Evolutionary conservation across 1,284 basidiomycete species (phyloP).

Genomic region (Volvariella surrecta): DNA sequence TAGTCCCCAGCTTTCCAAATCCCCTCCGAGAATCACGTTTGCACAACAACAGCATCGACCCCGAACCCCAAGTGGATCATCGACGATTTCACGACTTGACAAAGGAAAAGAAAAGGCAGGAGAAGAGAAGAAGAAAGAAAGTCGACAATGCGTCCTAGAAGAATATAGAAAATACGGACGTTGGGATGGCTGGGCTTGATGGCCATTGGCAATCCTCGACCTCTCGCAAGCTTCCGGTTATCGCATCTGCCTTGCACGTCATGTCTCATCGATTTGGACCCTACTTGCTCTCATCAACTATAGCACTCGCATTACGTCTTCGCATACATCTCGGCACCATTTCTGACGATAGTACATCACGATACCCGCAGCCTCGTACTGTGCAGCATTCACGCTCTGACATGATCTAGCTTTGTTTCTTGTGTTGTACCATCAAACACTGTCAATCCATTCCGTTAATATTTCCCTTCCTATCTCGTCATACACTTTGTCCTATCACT

Average conservation of each 20-base stretch:
- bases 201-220: neutral
- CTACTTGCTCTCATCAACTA: neutral
- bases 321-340: too few relatives aligned
- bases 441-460: too few relatives aligned
- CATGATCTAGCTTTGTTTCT: too few relatives aligned
- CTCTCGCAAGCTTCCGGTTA: neutral
- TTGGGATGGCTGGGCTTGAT: slow-evolving; percentile 79
- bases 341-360: too few relatives aligned
- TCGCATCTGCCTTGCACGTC: neutral
- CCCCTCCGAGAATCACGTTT: slow-evolving; percentile 32
- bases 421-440: too few relatives aligned
- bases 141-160: slow-evolving; percentile 55
- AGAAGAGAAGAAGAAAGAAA: slow-evolving; percentile 50
- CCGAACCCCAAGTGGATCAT: slow-evolving; percentile 46
- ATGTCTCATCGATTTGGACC: slow-evolving; percentile 1
- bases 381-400: too few relatives aligned
- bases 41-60: slow-evolving; percentile 21
- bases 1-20: slow-evolving; percentile 20
- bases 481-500: neutral
- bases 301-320: too few relatives aligned
- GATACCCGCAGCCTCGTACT: too few relatives aligned
- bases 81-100: slow-evolving; percentile 37
- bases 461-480: too few relatives aligned
- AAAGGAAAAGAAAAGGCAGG: slow-evolving; percentile 59
- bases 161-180: slow-evolving; percentile 75